Percentiles rank a stretch among this genome's conserved stretches.
These are phyloP conservation scores for Hyaloraphidium curvatum DNA, from an alignment of 192 early-diverging fungal genomes.

Conservation along the genomic window DNA sequence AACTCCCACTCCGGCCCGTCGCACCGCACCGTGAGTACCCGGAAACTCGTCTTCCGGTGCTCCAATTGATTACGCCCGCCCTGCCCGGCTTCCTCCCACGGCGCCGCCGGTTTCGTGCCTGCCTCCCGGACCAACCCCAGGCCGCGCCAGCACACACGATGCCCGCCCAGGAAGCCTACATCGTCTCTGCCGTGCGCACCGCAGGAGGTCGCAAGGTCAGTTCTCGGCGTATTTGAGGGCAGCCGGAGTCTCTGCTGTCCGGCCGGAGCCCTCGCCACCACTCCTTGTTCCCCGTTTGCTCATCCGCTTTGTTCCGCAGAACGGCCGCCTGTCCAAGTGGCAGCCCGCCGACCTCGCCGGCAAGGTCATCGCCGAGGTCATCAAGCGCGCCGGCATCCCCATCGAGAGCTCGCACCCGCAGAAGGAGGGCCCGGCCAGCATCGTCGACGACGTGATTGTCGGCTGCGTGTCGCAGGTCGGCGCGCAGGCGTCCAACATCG, in stretches of 20 bases:
- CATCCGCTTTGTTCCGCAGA: neutral
- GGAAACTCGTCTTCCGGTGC: too few species aligned
- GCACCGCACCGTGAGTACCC: too few species aligned
- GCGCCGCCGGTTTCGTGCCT: too few species aligned
- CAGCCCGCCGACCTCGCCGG: neutral
- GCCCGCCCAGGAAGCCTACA: neutral
- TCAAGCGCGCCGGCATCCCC: neutral
- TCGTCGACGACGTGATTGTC: neutral
- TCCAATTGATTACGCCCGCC: too few species aligned
- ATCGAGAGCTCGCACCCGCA: too few species aligned
- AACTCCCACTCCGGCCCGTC: too few species aligned
- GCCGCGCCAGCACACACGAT: too few species aligned
- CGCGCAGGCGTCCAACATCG: neutral
- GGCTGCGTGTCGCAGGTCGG: neutral
- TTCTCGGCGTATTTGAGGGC: neutral
- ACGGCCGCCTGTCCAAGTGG: neutral
- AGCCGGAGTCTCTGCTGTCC: neutral
- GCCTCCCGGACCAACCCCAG: too few species aligned
- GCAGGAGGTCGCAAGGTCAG: neutral
- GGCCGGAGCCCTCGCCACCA: neutral
- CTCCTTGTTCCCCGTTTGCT: neutral
- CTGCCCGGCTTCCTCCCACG: too few species aligned
- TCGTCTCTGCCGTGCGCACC: neutral
- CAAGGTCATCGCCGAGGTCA: neutral
- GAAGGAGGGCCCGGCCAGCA: too few species aligned